Conservation (phyloP, 164 flowering plant genomes). For the Macadamia integrifolia region DNA sequence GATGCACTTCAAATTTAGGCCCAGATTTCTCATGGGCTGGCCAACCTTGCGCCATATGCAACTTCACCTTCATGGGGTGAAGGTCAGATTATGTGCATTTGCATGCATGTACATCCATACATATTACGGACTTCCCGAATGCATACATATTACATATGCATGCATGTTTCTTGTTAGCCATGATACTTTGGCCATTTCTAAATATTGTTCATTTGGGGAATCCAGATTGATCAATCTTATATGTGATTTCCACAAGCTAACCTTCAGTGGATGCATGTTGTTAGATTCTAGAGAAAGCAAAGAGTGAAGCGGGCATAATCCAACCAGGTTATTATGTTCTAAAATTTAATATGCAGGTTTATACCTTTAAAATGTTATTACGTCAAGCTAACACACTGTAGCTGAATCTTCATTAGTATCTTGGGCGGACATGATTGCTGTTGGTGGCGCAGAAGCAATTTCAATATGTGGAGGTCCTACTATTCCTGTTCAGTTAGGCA, state of each 20-base stretch:
- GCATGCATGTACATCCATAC: no score
- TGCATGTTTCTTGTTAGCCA: no score
- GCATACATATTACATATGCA: no score
- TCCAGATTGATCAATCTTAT: conserved; percentile 8
- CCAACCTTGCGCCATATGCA: no score
- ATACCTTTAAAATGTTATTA: neutral
- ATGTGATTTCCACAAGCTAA: conserved; percentile 24
- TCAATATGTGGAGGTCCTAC: conserved; percentile 80
- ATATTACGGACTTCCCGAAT: no score
- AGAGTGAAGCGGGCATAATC: conserved; percentile 47
- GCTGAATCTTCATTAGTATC: conserved; percentile 42
- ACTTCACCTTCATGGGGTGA: no score
- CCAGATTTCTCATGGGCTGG: no score
- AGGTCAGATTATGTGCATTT: no score
- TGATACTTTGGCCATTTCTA: no score
- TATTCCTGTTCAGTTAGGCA: conserved; percentile 67
- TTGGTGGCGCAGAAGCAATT: conserved; percentile 92
- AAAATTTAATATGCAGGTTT: neutral
- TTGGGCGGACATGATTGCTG: conserved; percentile 89
- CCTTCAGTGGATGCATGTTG: conserved; percentile 29
- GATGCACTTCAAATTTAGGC: no score
- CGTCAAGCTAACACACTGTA: conserved; percentile 11
- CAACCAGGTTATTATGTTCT: conserved; percentile 43
- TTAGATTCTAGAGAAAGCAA: conserved; percentile 77
- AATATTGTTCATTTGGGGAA: neutral